Percentiles rank a stretch among this genome's conserved stretches.
phyloP scores from a whole-genome alignment of 441 rosid species.

The Brassica hybrid region DNA sequence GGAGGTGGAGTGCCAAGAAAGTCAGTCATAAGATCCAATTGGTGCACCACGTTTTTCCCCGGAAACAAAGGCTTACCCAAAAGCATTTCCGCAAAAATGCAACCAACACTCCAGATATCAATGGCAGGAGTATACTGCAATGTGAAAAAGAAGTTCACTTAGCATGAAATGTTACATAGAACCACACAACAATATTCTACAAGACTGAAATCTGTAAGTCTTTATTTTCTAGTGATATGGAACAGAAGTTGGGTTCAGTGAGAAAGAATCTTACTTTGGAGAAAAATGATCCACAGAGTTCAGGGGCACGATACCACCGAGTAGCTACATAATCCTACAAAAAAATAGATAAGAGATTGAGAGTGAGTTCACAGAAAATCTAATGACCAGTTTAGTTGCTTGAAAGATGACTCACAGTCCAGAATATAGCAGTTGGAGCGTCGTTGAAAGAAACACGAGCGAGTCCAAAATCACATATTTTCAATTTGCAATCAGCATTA shows the following conservation, averaged over 20 bases:
- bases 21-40: constrained; percentile 98
- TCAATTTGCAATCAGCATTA: constrained; percentile 97
- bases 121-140: constrained; percentile 93
- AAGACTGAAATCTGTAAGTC: too few species aligned
- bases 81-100: constrained; percentile 98
- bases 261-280: constrained; percentile 80
- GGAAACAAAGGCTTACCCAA: constrained; percentile 95
- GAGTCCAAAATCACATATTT: constrained; percentile 98
- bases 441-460: constrained; percentile 97
- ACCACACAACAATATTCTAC: too few species aligned
- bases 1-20: constrained; percentile 90
- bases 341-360: not conserved
- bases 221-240: not conserved
- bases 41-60: constrained; percentile 98
- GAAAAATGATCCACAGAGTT: constrained; percentile 98
- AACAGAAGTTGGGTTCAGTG: not conserved
- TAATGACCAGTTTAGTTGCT: too few species aligned
- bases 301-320: constrained; percentile 99
- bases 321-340: constrained; percentile 99
- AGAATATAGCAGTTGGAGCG: constrained; percentile 95
- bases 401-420: constrained; percentile 76
- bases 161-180: not conserved
- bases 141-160: constrained; percentile 7
- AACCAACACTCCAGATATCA: constrained; percentile 99
- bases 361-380: not conserved